Base-by-base conservation (phyloP, 768 basidiomycete genomes). In the Suillus paluster region DNA sequence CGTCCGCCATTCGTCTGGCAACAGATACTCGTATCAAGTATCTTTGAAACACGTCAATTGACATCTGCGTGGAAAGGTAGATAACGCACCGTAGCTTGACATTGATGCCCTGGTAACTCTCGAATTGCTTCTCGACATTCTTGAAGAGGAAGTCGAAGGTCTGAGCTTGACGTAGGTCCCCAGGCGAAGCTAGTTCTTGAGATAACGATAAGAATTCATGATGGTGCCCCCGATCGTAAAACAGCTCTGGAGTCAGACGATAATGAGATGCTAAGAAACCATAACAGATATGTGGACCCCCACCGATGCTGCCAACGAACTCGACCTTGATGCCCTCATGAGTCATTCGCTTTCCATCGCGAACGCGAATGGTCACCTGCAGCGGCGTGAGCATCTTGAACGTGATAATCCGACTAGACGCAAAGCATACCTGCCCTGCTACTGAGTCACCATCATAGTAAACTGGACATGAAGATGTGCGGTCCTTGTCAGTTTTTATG, bases 111-210 rank as follows among this genome's bases (percentile, higher is more conserved):
- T 94, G 90, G 74, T 99, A 99, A 68, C 91, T 94, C 81, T 99
- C 97, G 67, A 92, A 99, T 74, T 98, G 95, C 81, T 99, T 98
- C 86, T 99, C 97, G 44, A 99, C 92, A 71, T 97, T 99, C 83
- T 98, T 98, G 85, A 99, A 99, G 70, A 88, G 85, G 77, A 99
- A 99, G 58, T 98, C 96, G 68, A 89, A 97, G 10, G 95, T 94
- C 77, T 98, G 96, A 0, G 95, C 95, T 70, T 94, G 91, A 48
- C 97, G 86, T 89, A 99, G 89, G 72, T 99, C 97, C 38, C 95
- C 95, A n/a, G 95, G 95, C 0, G 94, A 89, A 2, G 96, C 95
- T 27, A 98, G 82, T 70, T 99, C 97, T 77, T 98, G 95, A 0
- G 95, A 94, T 68, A 98, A 78, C 8, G 97, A 97, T 11, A 99